A percentile compares a stretch with the other conserved stretches of the same genome.
Conservation (phyloP, 805 yeast genomes). For the Pichia thaimueangensis region DNA sequence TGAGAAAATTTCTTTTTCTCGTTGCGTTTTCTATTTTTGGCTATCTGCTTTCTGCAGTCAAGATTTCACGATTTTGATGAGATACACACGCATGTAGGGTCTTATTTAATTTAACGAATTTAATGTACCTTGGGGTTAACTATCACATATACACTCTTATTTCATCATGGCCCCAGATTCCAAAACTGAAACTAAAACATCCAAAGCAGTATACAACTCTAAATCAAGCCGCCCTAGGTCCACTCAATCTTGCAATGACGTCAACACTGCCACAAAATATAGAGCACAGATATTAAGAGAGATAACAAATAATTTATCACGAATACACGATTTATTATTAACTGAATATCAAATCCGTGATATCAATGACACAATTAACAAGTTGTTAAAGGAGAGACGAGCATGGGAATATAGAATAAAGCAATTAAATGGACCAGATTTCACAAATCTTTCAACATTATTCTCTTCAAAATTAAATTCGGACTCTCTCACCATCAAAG, state of each 20-base stretch:
- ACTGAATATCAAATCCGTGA: constrained; percentile 63
- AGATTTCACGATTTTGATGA: no score
- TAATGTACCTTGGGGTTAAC: no score
- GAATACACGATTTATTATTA: constrained; percentile 54
- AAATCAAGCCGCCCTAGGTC: constrained; percentile 44
- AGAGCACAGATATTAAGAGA: constrained; percentile 56
- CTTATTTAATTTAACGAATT: no score
- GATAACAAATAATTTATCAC: constrained; percentile 51
- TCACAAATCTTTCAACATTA: constrained; percentile 17
- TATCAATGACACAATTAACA: constrained; percentile 67
- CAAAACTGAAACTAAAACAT: no score
- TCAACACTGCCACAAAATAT: constrained; percentile 69
- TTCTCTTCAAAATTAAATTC: neutral
- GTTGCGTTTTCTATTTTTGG: no score
- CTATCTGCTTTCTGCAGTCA: no score
- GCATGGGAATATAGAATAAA: constrained; percentile 76
- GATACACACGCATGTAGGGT: no score
- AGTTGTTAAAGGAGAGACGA: constrained; percentile 55
- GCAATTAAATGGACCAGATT: constrained; percentile 70
- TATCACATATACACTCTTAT: no score
- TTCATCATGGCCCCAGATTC: no score
- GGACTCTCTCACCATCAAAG: constrained; percentile 30
- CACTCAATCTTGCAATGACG: constrained; percentile 43
- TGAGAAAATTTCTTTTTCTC: no score
- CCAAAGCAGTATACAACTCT: neutral